Evolutionary conservation across 2,329 filamentous ascomycete genomes (phyloP).

Genomic region (Pyrenophora seminiperda): DNA sequence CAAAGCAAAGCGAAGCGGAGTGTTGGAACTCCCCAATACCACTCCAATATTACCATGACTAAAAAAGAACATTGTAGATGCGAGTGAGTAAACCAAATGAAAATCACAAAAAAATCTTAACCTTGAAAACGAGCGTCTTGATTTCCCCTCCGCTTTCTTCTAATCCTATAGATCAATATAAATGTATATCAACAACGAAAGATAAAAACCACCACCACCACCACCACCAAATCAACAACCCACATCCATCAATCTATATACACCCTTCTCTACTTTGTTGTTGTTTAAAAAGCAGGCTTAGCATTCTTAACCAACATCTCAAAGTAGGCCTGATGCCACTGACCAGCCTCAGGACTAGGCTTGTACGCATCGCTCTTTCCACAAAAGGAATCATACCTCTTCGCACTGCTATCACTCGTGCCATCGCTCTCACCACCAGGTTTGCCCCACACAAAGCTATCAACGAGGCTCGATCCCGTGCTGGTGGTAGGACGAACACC

Average conservation of each 20-base stretch:
- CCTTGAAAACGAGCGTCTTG: too few relatives aligned
- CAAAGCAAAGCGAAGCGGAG: too few relatives aligned
- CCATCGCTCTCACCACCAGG: conserved; percentile 64
- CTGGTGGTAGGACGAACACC: conserved; percentile 63
- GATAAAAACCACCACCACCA: too few relatives aligned
- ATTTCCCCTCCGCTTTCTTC: too few relatives aligned
- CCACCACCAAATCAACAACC: background rate
- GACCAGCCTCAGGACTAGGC: conserved; percentile 71
- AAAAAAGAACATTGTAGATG: too few relatives aligned
- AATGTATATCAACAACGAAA: too few relatives aligned
- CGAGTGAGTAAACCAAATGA: too few relatives aligned
- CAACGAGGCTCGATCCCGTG: conserved; percentile 63
- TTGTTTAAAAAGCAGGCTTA: conserved; percentile 42
- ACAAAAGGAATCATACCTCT: conserved; percentile 63
- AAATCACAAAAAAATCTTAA: too few relatives aligned
- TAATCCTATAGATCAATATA: too few relatives aligned
- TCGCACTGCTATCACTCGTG: conserved; percentile 50
- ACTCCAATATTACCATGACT: too few relatives aligned
- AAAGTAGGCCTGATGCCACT: conserved; percentile 64
- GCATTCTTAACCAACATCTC: conserved; percentile 47
- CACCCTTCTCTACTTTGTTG: background rate
- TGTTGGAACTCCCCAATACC: too few relatives aligned
- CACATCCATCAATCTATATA: background rate
- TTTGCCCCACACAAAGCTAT: conserved; percentile 75
- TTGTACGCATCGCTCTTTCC: conserved; percentile 61